Base-by-base conservation (phyloP, 345 rosid species). In the Heritiera fomes region DNA sequence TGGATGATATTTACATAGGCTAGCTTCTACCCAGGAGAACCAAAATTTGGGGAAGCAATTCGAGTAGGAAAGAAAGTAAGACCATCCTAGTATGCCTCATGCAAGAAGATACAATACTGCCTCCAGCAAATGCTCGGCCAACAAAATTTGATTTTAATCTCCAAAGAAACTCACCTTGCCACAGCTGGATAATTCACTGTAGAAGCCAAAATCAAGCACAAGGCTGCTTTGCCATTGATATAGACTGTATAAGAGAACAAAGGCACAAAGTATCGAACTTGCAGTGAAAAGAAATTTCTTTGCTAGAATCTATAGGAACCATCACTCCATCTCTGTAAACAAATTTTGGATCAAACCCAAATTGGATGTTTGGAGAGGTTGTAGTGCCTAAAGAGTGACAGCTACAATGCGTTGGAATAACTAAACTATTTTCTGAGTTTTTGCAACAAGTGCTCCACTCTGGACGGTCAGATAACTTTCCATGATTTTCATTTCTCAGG, bases 271-370 rank as follows among this genome's bases (percentile, higher is more conserved):
- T 82, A 82, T 87, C 88, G 69, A 86, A 92, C 88, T 82, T 90
- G 89, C 99, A 96, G 81, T 94, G 98, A 79, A 83, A 85, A 75
- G 82, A 20, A 60, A 67, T 71, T 46, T 86, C 85, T 66, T 84
- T 70, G 63, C 80, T 81, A 20, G 73, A 78, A 84, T 83, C 86
- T 63, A 82, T 78, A 15, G 93, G 87, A 77, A 88, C 88, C 85
- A 94, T 81, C 62, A 93, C 82, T 69, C 97, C 97, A 78, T 96
- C 91, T 79, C 91, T 83, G 89, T 91, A 84, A 81, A 88, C 75
- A 82, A 88, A 92, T 68, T 78, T 60, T 61, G 79, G 88, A 76
- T 88, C 82, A 34, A 75, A 77, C 56, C 87, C 86, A 0, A 78
- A 70, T 76, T 79, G 83, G 13, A 81, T 59, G 62, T 32, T 71